Evolutionary conservation across 2,329 filamentous ascomycete species (phyloP), one percentile per base, ranked within the genome.

Genomic region (Colletotrichum kahawae): DNA sequence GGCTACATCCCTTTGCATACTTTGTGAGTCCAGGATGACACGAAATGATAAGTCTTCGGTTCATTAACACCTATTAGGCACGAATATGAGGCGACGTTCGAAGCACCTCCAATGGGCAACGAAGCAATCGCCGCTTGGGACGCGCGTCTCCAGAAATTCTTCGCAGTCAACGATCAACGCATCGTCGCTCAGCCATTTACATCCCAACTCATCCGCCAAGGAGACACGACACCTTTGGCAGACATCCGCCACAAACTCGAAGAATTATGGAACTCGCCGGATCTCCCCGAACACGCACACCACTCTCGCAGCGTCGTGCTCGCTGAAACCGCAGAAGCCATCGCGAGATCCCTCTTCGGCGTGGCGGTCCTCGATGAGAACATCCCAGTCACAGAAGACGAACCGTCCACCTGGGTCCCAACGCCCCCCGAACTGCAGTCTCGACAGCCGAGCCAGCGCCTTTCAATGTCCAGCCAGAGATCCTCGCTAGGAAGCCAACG

Each of bases 11-110:
- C 74, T 7, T 62, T 77, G 9, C 68, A 71, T 29, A 75, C 75
- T 43, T 57, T 77, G 71, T 77, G 29, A 63, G 74, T 51, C 13
- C 31, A 14, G 21, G 7, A n/a, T 24, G 24, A 13, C 13, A 34
- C 13, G 8, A 18, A 54, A 24, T 21, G 7, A 29, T 43, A 27
- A 21, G 14, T 56, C 27, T 6, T 6, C 21, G 8, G 18, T 16
- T 21, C 14, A 54, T 56, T 74, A 24, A 77, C 34, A 9, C 4
- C 14, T 6, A 16, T 14, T 36, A 77, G 76, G 66, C 76, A 76
- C 57, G 76, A 77, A 14, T 77, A 77, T 38, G 75, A 72, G 27
- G 64, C 66, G 12, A 62, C 67, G 10, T 77, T 77, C 29, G 76
- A 77, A 27, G 71, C 75, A 5, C 76, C 76, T 16, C 76, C 76